Evolutionary conservation across 768 basidiomycete species (phyloP).

Genomic region (Pisolithus sp.): DNA sequence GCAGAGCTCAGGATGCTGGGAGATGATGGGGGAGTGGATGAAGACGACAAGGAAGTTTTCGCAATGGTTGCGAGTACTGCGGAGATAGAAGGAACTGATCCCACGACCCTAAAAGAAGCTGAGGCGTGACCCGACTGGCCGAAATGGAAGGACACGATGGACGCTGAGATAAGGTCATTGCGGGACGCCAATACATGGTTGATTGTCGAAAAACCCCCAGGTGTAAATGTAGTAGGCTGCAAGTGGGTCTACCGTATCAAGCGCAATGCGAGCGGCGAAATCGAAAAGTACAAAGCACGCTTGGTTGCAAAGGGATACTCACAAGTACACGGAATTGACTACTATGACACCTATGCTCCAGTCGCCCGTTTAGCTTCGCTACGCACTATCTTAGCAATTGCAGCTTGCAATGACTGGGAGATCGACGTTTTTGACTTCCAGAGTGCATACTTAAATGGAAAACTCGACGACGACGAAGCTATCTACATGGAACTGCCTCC

Average conservation of each 20-base stretch:
- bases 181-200: conserved; percentile 23
- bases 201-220: conserved; percentile 19
- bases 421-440: conserved; percentile 38
- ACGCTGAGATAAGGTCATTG: conserved; percentile 14
- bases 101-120: conserved; percentile 14
- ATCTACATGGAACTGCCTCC: conserved; percentile 42
- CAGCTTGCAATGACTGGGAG: conserved; percentile 29
- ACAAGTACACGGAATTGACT: conserved; percentile 6
- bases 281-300: conserved; percentile 22
- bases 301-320: conserved; percentile 35
- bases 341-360: conserved; percentile 5
- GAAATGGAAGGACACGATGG: conserved; percentile 16
- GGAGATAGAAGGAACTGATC: conserved; percentile 4
- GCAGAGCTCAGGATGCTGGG: neutral
- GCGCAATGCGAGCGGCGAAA: conserved; percentile 26
- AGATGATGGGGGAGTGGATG: conserved; percentile 2
- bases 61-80: neutral
- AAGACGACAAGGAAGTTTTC: neutral
- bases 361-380: conserved; percentile 3
- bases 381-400: conserved; percentile 4
- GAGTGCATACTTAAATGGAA: conserved; percentile 34
- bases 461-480: conserved; percentile 25
- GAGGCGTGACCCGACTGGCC: conserved; percentile 15
- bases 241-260: conserved; percentile 42
- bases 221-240: conserved; percentile 15